Conservation (phyloP, 2,329 filamentous ascomycete genomes). For the Ascochyta fabae region DNA sequence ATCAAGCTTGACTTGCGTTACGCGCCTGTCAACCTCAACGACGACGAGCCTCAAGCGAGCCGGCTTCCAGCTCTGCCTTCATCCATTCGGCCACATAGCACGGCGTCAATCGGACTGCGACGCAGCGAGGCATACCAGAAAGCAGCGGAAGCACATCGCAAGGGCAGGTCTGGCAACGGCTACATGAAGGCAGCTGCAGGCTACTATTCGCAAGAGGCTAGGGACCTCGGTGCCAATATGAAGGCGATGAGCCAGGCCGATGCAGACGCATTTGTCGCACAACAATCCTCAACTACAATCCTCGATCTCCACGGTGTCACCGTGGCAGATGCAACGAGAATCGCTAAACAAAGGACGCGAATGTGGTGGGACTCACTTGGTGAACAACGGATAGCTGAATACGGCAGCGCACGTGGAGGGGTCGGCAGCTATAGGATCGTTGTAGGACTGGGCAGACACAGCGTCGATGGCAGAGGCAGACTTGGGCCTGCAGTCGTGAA, state of each 20-base stretch:
- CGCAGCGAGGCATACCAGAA: constrained; percentile 61
- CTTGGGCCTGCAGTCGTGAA: constrained; percentile 81
- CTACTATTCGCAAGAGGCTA: constrained; percentile 75
- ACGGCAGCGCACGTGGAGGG: constrained; percentile 52
- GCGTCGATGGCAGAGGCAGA: constrained; percentile 74
- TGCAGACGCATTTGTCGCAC: constrained; percentile 72
- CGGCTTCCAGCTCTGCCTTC: constrained; percentile 35
- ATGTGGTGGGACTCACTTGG: constrained; percentile 79
- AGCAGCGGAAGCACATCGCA: constrained; percentile 64
- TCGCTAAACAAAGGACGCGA: constrained; percentile 70
- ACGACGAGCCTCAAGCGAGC: constrained; percentile 35
- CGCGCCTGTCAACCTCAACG: constrained; percentile 49
- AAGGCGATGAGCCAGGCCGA: constrained; percentile 67
- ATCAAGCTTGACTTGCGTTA: constrained; percentile 59
- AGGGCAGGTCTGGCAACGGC: constrained; percentile 68
- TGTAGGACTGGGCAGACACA: constrained; percentile 82
- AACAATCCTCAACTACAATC: constrained; percentile 69
- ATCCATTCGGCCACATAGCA: constrained; percentile 49
- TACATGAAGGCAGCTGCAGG: constrained; percentile 77
- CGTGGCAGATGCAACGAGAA: constrained; percentile 80
- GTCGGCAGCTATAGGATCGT: constrained; percentile 72
- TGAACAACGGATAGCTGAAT: constrained; percentile 62
- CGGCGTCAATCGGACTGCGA: constrained; percentile 53
- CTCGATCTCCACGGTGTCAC: constrained; percentile 86
- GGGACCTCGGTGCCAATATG: constrained; percentile 66